Percentiles rank a stretch among this genome's conserved stretches.
Evolutionary conservation across 306 rosid genomes (phyloP).

Genomic region (Cicer yamashitae): DNA sequence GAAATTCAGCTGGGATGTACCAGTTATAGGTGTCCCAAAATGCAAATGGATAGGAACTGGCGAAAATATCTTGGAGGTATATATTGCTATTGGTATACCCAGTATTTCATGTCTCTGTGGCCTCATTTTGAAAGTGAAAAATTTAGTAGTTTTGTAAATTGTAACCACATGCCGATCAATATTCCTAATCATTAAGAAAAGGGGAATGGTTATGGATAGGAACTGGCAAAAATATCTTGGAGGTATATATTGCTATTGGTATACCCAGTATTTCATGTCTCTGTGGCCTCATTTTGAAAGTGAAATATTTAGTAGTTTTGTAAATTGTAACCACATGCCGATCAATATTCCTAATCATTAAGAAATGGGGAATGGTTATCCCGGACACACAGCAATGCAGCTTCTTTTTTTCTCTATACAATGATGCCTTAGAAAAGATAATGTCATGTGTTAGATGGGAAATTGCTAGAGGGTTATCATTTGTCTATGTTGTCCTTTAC

Average conservation of each 20-base stretch:
- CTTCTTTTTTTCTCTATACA: neutral
- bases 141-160: slow-evolving; percentile 18
- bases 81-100: slow-evolving; percentile 19
- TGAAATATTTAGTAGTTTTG: slow-evolving; percentile 10
- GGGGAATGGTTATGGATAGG: too few relatives aligned
- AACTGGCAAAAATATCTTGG: slow-evolving; percentile 69
- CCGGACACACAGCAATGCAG: neutral
- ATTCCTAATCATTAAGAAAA: too few relatives aligned
- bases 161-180: slow-evolving; percentile 12
- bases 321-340: neutral
- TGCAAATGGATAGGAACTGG: slow-evolving; percentile 91
- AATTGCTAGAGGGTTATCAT: neutral
- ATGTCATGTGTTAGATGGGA: slow-evolving; percentile 21
- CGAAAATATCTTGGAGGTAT: slow-evolving; percentile 74
- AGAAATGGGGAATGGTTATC: slow-evolving; percentile 29
- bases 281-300: slow-evolving; percentile 29
- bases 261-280: slow-evolving; percentile 16
- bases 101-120: slow-evolving; percentile 20
- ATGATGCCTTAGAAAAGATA: slow-evolving; percentile 30
- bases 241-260: slow-evolving; percentile 57
- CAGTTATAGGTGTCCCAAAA: slow-evolving; percentile 74
- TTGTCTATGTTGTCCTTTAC: slow-evolving; percentile 4
- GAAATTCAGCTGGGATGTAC: slow-evolving; percentile 76
- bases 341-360: slow-evolving; percentile 17
- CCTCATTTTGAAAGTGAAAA: slow-evolving; percentile 28